Conservation (phyloP, 257 asterid species). For the Eustoma russellianum region DNA sequence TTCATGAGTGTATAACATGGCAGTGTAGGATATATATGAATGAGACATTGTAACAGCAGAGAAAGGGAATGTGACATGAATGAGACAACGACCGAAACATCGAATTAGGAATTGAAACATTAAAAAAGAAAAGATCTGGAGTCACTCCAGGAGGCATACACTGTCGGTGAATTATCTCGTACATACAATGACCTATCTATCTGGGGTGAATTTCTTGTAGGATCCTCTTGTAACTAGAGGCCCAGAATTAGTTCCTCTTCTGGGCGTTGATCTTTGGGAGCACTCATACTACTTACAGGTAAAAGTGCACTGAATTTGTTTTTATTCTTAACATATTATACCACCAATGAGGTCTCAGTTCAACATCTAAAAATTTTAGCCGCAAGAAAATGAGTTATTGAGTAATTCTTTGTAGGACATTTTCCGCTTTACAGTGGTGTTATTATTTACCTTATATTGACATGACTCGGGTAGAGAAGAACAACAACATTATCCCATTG, state of each 20-base stretch:
- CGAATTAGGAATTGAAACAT: too few relatives aligned
- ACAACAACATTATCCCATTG: too few relatives aligned
- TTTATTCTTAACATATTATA: neutral
- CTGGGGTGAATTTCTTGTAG: neutral
- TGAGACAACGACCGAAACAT: neutral
- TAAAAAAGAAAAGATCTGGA: too few relatives aligned
- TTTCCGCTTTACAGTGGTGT: neutral
- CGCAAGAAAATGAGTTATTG: slow-evolving; percentile 30
- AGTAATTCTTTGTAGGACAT: neutral
- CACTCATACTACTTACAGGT: slow-evolving; percentile 20
- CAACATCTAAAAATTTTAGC: neutral
- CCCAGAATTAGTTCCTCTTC: slow-evolving; percentile 10
- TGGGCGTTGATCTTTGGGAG: slow-evolving; percentile 20
- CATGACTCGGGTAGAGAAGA: too few relatives aligned
- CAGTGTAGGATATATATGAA: neutral
- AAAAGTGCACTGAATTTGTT: neutral
- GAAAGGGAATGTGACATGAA: neutral
- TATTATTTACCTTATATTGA: too few relatives aligned
- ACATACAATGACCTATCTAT: neutral
- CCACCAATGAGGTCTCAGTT: too few relatives aligned
- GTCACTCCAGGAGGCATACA: neutral
- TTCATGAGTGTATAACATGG: neutral
- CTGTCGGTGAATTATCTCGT: neutral
- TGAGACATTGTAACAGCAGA: neutral
- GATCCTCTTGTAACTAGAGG: slow-evolving; percentile 15